Evolutionary conservation across 2,329 filamentous ascomycete species (phyloP).

Genomic region (Fusarium praegraminearum): DNA sequence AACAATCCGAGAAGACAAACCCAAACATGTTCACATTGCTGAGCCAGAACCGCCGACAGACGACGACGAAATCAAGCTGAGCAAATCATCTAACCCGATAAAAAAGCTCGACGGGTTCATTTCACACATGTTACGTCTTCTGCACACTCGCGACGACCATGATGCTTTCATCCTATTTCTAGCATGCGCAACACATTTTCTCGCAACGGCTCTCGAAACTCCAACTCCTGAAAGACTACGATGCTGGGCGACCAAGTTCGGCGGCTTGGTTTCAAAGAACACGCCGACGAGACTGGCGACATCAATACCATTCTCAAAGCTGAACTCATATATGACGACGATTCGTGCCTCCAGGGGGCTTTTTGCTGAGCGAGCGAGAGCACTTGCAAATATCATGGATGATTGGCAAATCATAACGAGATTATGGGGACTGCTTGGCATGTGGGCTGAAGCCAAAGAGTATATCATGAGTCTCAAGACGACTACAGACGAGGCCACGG

Average conservation of each 20-base stretch:
- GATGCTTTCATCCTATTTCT: constrained; percentile 31
- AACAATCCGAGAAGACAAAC: background rate
- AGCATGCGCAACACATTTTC: constrained; percentile 29
- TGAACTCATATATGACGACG: background rate
- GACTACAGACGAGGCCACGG: background rate
- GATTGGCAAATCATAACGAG: constrained; percentile 38
- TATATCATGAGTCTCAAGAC: background rate
- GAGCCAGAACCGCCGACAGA: background rate
- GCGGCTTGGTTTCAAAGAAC: rapidly evolving
- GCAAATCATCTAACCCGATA: background rate
- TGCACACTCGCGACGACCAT: constrained; percentile 34
- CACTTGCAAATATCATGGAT: constrained; percentile 28
- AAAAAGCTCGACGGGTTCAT: constrained; percentile 30
- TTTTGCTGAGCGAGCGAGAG: constrained; percentile 13
- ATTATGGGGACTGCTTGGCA: constrained; percentile 23
- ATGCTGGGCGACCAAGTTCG: rapidly evolving
- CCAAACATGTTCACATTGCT: background rate
- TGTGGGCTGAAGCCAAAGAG: constrained; percentile 28
- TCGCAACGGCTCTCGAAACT: constrained; percentile 18
- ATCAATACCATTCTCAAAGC: rapidly evolving
- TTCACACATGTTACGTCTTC: constrained; percentile 20
- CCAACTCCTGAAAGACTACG: background rate
- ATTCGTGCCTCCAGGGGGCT: background rate
- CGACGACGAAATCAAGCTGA: rapidly evolving
- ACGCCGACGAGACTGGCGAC: background rate